Base-by-base conservation (phyloP, 1,284 basidiomycete species). In the Microbotryum silenes-acaulis region DNA sequence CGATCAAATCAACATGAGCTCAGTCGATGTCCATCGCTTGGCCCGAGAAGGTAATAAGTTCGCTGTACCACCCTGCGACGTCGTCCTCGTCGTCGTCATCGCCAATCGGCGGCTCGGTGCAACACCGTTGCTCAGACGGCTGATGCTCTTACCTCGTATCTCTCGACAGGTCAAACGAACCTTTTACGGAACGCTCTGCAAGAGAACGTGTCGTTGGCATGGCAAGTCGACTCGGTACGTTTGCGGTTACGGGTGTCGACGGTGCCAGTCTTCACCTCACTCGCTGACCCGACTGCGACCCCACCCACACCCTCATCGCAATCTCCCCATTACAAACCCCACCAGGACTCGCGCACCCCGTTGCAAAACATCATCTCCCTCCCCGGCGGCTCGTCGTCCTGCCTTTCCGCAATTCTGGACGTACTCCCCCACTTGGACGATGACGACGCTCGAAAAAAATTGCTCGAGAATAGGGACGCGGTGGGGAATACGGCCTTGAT, bases 351-450 rank as follows among this genome's bases (percentile, higher is more conserved):
- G n/a, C 79, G 91, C 33, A 91, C 91, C 1, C 83, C 91, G 4
- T 78, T 96, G 14, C 92, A 96, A 72, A 92, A 89, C 88, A 89
- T 89, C 58, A 85, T 89, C 12, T 86, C 88, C 4, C 83, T 83
- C 12, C 83, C 72, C 10, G 65, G 61, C 7, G 61, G 63, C 1
- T 82, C 85, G 48, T 76, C 85, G 50, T 84, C 87, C 54, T 85
- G 90, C 64, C 80, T 78, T 7, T 81, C 85, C 64, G 86, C 85
- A 69, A 79, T 96, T 60, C 78, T 94, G 64, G 83, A 85, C 71
- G 81, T 85, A 64, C 80, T 83, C 62, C 67, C 84, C 16, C 83
- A 89, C 62, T 79, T 92, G 33, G 82, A 90, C 74, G 81, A 81
- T 57, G 60, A 61, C 44, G 21, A 46, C 8, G 33, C 51, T 5